A percentile compares a stretch with the other conserved stretches of the same genome.
These are phyloP conservation scores for Fusarium xyrophilum DNA, from an alignment of 2,329 filamentous ascomycete species.

Conservation along the genomic window DNA sequence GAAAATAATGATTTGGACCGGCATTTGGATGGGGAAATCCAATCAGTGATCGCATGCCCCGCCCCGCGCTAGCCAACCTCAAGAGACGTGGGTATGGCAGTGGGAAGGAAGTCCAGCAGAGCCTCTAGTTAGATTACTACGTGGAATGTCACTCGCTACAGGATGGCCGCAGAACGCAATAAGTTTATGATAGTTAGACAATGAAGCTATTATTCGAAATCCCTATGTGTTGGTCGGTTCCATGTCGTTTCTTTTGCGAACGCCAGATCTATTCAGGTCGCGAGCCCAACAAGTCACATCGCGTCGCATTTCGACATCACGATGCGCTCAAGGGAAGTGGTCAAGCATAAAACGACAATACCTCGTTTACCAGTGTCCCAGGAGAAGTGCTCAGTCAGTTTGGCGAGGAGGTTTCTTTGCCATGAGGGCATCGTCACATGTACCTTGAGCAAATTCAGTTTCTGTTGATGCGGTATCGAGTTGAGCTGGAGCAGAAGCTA, in stretches of 20 bases:
- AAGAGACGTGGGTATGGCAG: constrained; percentile 3
- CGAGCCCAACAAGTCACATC: neutral
- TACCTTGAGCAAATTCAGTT: neutral
- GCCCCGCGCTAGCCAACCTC: constrained; percentile 46
- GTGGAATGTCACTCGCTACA: neutral
- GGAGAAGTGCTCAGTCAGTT: too few species aligned
- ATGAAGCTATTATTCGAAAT: neutral
- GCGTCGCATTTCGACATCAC: neutral
- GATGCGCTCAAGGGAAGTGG: neutral
- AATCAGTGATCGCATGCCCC: constrained; percentile 40
- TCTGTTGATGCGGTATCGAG: neutral
- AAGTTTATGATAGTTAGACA: neutral
- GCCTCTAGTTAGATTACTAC: constrained; percentile 14
- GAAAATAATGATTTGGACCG: constrained; percentile 39
- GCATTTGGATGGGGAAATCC: constrained; percentile 35
- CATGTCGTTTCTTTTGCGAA: neutral
- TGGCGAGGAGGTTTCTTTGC: neutral
- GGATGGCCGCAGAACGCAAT: neutral
- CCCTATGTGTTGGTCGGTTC: neutral
- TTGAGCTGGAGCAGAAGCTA: neutral
- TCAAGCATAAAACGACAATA: neutral
- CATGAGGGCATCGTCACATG: neutral
- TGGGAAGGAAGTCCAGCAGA: constrained; percentile 17
- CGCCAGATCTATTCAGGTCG: neutral
- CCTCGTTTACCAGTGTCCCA: too few species aligned